Percentiles rank a stretch among this genome's conserved stretches.
Conservation (phyloP, 2,329 filamentous ascomycete species). For the Xylogone sp. region DNA sequence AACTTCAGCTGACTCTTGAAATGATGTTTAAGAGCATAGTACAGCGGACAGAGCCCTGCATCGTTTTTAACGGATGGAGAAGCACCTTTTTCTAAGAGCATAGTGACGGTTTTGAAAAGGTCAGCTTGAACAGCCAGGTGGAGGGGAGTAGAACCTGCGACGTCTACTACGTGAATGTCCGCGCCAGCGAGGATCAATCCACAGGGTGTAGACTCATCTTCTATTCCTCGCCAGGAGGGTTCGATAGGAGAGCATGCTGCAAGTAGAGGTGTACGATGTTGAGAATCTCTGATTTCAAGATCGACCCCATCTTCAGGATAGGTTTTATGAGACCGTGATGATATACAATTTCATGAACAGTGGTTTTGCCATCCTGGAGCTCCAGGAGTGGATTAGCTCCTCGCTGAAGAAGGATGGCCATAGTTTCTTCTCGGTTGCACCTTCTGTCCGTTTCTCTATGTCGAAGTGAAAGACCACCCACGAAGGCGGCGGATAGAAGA, state of each 20-base stretch:
- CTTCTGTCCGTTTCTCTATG: too few species aligned
- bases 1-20: too few species aligned
- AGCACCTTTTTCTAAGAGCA: constrained; percentile 1
- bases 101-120: background rate
- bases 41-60: background rate
- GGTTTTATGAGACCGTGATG: background rate
- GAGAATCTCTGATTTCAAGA: constrained; percentile 3
- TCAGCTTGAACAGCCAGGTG: too few species aligned
- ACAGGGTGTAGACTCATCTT: background rate
- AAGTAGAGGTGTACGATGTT: constrained; percentile 5
- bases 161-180: too few species aligned
- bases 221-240: too few species aligned
- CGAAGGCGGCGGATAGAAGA: background rate
- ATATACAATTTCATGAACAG: background rate
- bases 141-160: too few species aligned
- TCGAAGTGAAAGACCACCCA: too few species aligned
- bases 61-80: background rate
- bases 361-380: background rate
- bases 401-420: background rate
- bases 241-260: constrained; percentile 3
- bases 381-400: background rate
- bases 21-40: background rate
- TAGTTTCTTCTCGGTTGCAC: background rate
- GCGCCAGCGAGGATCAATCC: constrained; percentile 1
- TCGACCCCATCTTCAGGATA: background rate